phyloP scores from a whole-genome alignment of 148 eudicot species.

The Chenopodium album region DNA sequence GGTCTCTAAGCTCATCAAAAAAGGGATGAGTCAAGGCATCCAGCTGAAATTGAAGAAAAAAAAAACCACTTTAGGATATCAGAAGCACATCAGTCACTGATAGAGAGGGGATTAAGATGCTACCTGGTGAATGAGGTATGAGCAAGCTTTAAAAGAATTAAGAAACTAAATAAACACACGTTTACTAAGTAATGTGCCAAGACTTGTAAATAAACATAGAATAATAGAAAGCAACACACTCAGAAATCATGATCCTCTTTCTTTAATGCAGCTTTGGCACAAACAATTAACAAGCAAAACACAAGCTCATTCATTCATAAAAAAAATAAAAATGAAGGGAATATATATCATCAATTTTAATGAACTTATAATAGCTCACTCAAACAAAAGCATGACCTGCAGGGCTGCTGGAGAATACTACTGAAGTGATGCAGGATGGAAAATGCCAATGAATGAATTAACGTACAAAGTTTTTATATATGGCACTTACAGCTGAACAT shows the following conservation, averaged over 20 bases:
- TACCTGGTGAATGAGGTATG: background rate
- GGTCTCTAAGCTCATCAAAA: slow-evolving; percentile 66
- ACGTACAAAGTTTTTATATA: background rate
- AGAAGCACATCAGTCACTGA: background rate
- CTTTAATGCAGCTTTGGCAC: background rate
- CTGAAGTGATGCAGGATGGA: background rate
- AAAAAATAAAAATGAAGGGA: background rate
- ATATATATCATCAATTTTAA: background rate
- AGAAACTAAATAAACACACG: background rate
- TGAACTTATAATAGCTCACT: background rate
- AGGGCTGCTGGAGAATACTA: too few relatives aligned
- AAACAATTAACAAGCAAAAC: background rate
- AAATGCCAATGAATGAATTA: background rate
- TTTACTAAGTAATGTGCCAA: background rate
- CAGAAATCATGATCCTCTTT: background rate
- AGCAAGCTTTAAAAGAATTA: background rate
- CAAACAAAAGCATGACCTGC: background rate
- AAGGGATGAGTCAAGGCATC: slow-evolving; percentile 61
- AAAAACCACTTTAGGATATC: background rate
- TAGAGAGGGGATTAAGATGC: background rate
- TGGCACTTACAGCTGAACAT: slow-evolving; percentile 52
- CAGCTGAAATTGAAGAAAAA: slow-evolving; percentile 35
- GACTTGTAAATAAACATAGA: too few relatives aligned
- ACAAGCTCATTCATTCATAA: background rate
- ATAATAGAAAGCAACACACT: background rate